Percentiles rank a stretch among this genome's conserved stretches.
Evolutionary conservation across 768 basidiomycete genomes (phyloP).

Genomic region (Kwoniella europaea): DNA sequence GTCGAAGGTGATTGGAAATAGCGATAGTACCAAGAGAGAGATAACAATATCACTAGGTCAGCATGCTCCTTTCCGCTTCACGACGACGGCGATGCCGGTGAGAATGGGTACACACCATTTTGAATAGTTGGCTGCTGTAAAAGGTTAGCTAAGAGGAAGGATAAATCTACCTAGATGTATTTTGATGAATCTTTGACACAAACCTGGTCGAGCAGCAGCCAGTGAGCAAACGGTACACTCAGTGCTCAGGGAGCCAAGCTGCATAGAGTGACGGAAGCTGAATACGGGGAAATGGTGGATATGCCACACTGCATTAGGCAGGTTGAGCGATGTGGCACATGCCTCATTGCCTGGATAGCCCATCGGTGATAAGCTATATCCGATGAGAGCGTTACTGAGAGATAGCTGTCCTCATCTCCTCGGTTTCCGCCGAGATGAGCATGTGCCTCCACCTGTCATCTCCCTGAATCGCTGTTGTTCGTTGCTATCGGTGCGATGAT

Average conservation of each 20-base stretch:
- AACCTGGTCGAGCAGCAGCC: not conserved
- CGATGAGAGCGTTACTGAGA: not conserved
- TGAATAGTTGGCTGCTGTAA: slow-evolving; percentile 21
- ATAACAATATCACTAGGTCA: slow-evolving; percentile 6
- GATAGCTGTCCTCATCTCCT: not conserved
- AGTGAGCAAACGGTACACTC: not conserved
- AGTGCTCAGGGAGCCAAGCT: not conserved
- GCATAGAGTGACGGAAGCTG: not conserved
- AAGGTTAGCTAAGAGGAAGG: slow-evolving; percentile 17
- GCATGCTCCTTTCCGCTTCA: not conserved
- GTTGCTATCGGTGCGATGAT: too few relatives aligned
- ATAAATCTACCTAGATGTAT: not conserved
- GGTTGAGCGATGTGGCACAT: not conserved
- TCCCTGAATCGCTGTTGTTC: too few relatives aligned
- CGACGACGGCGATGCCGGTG: not conserved
- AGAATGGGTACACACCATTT: slow-evolving; percentile 18
- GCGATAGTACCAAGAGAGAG: not conserved
- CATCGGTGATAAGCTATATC: slow-evolving; percentile 19
- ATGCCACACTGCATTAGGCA: not conserved
- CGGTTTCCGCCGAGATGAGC: slow-evolving; percentile 13
- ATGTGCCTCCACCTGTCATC: slow-evolving; percentile 8
- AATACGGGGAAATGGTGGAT: slow-evolving; percentile 8
- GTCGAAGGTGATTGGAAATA: not conserved
- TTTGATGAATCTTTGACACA: not conserved
- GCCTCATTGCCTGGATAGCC: too few relatives aligned